A percentile compares a stretch with the other conserved stretches of the same genome.
These are phyloP conservation scores for Hapsidospora chrysogenum DNA, from an alignment of 495 filamentous ascomycete species.

Conservation along the genomic window DNA sequence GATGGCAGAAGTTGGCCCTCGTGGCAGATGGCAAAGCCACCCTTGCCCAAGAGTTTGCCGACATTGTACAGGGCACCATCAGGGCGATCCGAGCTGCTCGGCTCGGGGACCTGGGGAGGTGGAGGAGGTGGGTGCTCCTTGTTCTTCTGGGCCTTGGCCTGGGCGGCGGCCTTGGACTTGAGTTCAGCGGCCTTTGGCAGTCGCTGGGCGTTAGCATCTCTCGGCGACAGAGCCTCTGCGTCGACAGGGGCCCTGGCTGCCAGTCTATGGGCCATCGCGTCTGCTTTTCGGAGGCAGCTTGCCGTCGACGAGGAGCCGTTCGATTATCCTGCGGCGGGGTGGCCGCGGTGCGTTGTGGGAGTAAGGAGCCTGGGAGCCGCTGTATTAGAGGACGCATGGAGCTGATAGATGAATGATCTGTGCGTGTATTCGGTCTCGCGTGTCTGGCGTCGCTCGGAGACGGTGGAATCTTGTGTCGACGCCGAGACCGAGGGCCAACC, in stretches of 20 bases:
- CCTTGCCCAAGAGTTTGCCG: slow-evolving; percentile 75
- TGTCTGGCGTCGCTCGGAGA: no score
- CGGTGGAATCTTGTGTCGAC: no score
- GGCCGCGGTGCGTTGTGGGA: no score
- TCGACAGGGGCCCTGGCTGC: slow-evolving; percentile 20
- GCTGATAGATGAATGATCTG: no score
- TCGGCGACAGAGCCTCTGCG: slow-evolving; percentile 58
- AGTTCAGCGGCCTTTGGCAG: slow-evolving; percentile 25
- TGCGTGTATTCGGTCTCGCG: no score
- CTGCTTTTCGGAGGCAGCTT: background rate
- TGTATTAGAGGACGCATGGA: no score
- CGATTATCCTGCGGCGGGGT: no score
- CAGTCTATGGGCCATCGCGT: slow-evolving; percentile 7
- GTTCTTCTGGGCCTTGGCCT: slow-evolving; percentile 37
- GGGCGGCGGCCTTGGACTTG: slow-evolving; percentile 36
- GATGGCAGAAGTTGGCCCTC: slow-evolving; percentile 50
- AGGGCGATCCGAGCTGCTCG: slow-evolving; percentile 37
- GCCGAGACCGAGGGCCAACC: no score
- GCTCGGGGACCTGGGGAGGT: slow-evolving; percentile 61
- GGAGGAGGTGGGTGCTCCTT: slow-evolving; percentile 65
- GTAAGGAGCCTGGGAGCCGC: no score
- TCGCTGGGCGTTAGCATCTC: slow-evolving; percentile 47
- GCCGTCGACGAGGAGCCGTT: background rate
- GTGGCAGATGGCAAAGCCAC: slow-evolving; percentile 88
- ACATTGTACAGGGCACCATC: slow-evolving; percentile 66